Evolutionary conservation across 768 basidiomycete genomes (phyloP), one percentile per base, ranked within the genome.

Genomic region (Tephrocybe sp.): DNA sequence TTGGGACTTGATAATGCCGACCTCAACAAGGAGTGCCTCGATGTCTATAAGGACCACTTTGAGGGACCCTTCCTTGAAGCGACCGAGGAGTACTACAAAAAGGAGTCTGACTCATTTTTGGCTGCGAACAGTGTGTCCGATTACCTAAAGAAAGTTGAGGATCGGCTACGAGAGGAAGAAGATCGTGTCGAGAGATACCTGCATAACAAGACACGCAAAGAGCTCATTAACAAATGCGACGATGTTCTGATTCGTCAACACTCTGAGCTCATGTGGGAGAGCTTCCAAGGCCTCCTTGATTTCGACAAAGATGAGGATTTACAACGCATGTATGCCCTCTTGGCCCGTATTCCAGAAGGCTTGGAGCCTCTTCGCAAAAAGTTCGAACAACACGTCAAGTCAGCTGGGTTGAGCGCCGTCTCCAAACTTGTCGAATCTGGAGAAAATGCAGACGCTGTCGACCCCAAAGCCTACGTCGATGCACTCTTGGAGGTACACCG

Each of bases 281-380:
- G 86, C 69, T 98, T 99, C 81, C 94, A 97, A 69, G 78, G 72
- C 25, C 65, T 94, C 48, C 85, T 95, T 57, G 95, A 98, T 64
- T 94, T 82, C 67, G 95, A 98, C 67, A 88, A 95, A 69, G 89
- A 94, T 55, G 91, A 95, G 65, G 97, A 99, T 64, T 78, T 99
- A 25, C 92, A 94, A 58, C 82, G 95, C 48, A 97, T 98, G 93
- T 99, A 97, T 75, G 81, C 89, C 11, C 77, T 98, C 13, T 77
- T 98, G 21, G 86, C 90, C n/a, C 86, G 97, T 30, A 97, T 97
- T 47, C 83, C 85, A 11, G 88, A 94, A 61, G 97, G 97, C 25
- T 73, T 98, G 49, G 94, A 97, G 61, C 94, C 94, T 0, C 69
- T 98, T 53, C 81, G 94, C 64, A 92, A 90, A 78, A 86, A 84